These are phyloP conservation scores for Apium graveolens DNA, from an alignment of 129 eudicot species.

Conservation along the genomic window DNA sequence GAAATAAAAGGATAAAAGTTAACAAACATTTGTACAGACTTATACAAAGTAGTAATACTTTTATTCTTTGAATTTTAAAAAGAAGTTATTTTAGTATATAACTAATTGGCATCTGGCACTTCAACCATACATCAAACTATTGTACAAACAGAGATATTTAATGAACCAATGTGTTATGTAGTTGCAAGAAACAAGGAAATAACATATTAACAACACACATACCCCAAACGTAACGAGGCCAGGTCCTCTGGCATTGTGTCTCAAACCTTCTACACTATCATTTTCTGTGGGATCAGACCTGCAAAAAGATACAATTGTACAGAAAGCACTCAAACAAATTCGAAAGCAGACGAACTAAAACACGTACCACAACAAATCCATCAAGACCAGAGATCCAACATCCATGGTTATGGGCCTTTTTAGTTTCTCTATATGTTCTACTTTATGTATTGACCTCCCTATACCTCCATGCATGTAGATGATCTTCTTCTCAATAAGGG, in stretches of 20 bases:
- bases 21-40: no score
- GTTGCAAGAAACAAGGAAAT: constrained; percentile 38
- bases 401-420: constrained; percentile 99
- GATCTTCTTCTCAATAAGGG: no score
- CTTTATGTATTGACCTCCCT: constrained; percentile 91
- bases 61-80: no score
- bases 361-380: constrained; percentile 85
- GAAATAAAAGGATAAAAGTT: no score
- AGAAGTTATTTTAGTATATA: not conserved
- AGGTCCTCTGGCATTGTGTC: no score
- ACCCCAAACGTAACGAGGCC: no score
- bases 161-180: not conserved
- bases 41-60: no score
- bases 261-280: no score
- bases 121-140: not conserved
- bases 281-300: no score
- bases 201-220: no score
- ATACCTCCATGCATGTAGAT: constrained; percentile 99
- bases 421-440: constrained; percentile 94
- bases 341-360: no score
- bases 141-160: not conserved
- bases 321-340: constrained; percentile 5
- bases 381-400: constrained; percentile 87
- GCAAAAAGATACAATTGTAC: constrained; percentile 13
- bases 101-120: not conserved